phyloP scores from a whole-genome alignment of 2,329 filamentous ascomycete species.

The Neofusicoccum ribis region DNA sequence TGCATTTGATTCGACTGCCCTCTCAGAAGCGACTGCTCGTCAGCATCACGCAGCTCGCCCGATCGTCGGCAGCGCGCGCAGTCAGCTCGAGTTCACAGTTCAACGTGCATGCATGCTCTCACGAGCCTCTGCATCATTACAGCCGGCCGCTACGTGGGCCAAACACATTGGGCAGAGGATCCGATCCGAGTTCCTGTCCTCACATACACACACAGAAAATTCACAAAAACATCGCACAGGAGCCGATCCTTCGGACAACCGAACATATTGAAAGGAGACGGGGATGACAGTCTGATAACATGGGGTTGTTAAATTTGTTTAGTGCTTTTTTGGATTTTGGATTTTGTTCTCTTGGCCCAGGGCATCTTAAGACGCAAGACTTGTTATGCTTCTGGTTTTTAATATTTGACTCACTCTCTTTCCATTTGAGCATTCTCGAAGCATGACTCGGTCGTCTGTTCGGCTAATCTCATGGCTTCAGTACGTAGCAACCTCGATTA shows the following conservation, averaged over 20 bases:
- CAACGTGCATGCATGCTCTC: constrained; percentile 8
- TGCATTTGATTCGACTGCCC: constrained; percentile 13
- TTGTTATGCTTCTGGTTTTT: not conserved
- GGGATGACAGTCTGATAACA: not conserved
- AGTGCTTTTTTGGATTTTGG: not conserved
- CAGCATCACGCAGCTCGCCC: constrained; percentile 1
- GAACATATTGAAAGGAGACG: not conserved
- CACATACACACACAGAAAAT: constrained; percentile 12
- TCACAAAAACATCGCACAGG: constrained; percentile 1
- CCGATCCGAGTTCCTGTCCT: not conserved
- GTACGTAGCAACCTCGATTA: not conserved
- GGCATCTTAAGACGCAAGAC: not conserved
- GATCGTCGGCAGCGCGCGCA: constrained; percentile 1
- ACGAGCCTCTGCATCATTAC: constrained; percentile 9
- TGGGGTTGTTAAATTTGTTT: constrained; percentile 9
- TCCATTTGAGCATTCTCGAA: not conserved
- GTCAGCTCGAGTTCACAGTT: constrained; percentile 14
- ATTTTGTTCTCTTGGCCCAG: not conserved
- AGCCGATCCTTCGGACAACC: not conserved
- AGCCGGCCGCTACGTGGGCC: constrained; percentile 5
- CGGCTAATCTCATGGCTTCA: not conserved
- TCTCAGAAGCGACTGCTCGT: constrained; percentile 1
- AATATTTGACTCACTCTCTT: not conserved
- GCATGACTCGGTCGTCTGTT: not conserved
- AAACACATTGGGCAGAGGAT: not conserved